These are phyloP conservation scores for Mrakia frigida DNA, from an alignment of 768 basidiomycete genomes.

Conservation along the genomic window DNA sequence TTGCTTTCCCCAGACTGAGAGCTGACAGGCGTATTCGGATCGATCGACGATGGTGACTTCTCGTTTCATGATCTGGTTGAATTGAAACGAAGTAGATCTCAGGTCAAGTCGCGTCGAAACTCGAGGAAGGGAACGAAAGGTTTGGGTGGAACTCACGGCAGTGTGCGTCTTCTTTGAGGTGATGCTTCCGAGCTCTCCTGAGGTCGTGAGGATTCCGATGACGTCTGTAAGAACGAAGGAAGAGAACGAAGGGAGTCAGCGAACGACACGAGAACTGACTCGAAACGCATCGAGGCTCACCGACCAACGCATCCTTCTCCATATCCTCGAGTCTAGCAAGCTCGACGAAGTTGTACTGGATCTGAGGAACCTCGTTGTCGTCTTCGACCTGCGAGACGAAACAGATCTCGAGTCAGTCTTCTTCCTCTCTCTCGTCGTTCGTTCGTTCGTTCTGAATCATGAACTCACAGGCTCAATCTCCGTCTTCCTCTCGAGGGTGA, in stretches of 20 bases:
- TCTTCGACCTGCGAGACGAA: conserved; percentile 56
- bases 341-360: conserved; percentile 75
- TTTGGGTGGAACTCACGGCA: neutral
- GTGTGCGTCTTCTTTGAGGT: neutral
- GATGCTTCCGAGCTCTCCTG: neutral
- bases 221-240: neutral
- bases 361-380: conserved; percentile 63
- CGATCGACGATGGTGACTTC: conserved; percentile 84
- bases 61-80: conserved; percentile 70
- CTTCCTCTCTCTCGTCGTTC: no score
- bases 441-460: no score
- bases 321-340: conserved; percentile 60
- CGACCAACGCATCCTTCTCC: conserved; percentile 74
- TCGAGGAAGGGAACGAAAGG: neutral
- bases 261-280: neutral
- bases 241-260: neutral
- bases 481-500: conserved; percentile 73
- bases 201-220: neutral
- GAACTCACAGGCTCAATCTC: conserved; percentile 64
- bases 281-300: conserved; percentile 50
- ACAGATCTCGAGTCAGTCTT: neutral
- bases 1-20: conserved; percentile 88
- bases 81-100: neutral
- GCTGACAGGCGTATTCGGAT: conserved; percentile 66
- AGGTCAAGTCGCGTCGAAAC: neutral